phyloP scores from a whole-genome alignment of 257 asterid species.

The Solanum pinnatisectum region DNA sequence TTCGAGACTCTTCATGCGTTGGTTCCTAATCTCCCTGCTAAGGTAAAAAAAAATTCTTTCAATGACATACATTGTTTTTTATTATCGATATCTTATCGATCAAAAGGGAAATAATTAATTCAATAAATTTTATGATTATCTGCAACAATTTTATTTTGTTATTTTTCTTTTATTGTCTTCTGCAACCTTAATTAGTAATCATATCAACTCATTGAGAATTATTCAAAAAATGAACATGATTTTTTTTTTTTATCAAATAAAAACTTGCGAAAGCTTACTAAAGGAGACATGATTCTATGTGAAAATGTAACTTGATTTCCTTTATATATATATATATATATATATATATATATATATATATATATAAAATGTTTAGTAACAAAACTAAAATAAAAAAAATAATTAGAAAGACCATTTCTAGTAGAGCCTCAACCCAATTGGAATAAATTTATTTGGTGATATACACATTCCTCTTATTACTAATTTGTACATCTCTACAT shows the following conservation, averaged over 20 bases:
- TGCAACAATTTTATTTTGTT: not conserved
- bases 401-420: not conserved
- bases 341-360: too few species aligned
- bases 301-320: not conserved
- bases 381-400: too few species aligned
- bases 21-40: constrained; percentile 76
- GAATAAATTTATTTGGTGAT: not conserved
- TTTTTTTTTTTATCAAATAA: not conserved
- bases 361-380: too few species aligned
- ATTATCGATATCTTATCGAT: not conserved
- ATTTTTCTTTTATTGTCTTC: too few species aligned
- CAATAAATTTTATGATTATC: not conserved
- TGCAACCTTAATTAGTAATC: not conserved
- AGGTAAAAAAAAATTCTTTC: constrained; percentile 27
- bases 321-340: too few species aligned
- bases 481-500: not conserved
- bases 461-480: not conserved
- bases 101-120: not conserved
- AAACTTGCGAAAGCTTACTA: not conserved
- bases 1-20: constrained; percentile 66
- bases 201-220: not conserved
- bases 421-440: not conserved
- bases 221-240: not conserved
- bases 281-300: not conserved
- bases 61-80: not conserved